Evolutionary conservation across 1,139 yeast species (phyloP), one percentile per base, ranked within the genome.

Genomic region (Yamadazyma spencermartinsiae): DNA sequence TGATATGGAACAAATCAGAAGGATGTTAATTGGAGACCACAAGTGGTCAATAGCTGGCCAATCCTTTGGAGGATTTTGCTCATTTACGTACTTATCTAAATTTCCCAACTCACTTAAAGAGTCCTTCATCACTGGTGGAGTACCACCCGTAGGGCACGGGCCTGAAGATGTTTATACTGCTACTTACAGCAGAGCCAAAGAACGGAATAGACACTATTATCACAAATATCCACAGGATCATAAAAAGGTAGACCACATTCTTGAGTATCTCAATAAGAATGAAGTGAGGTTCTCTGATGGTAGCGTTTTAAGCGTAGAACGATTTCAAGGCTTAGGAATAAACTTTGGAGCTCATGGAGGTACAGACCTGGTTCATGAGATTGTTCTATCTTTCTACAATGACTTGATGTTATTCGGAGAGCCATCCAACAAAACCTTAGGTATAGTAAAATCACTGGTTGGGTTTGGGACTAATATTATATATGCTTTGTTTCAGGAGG

Each of bases 1-100:
- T 36, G 84, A 79, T 49, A 63, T 72, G 38, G 83, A 79, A 46
- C 20, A 40, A 5, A 68, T 78, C 32, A 57, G 82, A 38, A 45
- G 46, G 13, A 44, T 48, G 1, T 58, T 78, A 35, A 44, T 73
- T 12, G 68, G 65, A 1, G 50, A 48, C 8, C 36, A 43, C 12
- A 69, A 72, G 52, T 75, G 81, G 81, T 65, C 79, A 2, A 45
- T 78, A 16, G 51, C 72, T 33, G 84, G 84, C 5, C 83, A 78
- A 49, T 73, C 80, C 1, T 78, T 68, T 47, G 84, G 83, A 5
- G 83, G 84, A 0, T 79, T 78, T 48, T 65, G 76, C 41, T 57
- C 68, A 18, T 65, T 74, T 44, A 69, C 77, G 1, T 79, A 79
- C 52, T 56, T 76, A 23, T 76, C 82, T 1, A 60, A 61, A 37